A percentile compares a stretch with the other conserved stretches of the same genome.
Evolutionary conservation across 768 basidiomycete species (phyloP).

Genomic region (Sistotremastrum niveocremeum): DNA sequence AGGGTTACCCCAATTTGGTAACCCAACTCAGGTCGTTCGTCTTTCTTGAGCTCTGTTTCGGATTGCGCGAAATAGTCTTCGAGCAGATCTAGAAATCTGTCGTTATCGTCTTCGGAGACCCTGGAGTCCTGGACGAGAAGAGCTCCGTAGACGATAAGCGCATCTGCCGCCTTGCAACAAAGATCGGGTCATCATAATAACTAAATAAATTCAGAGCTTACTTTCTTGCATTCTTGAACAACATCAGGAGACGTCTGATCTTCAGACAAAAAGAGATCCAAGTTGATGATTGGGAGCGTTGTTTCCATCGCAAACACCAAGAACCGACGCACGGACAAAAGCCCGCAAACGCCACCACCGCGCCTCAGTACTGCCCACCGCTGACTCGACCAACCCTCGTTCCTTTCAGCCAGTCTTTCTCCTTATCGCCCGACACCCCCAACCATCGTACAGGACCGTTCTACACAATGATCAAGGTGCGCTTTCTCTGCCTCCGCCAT

Average conservation of each 20-base stretch:
- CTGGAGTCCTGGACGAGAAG: conserved; percentile 77
- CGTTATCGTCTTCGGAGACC: conserved; percentile 72
- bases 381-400: too few relatives aligned
- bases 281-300: conserved; percentile 61
- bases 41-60: conserved; percentile 43
- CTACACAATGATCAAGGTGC: conserved; percentile 32
- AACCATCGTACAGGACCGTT: background rate
- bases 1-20: conserved; percentile 92
- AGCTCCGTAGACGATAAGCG: conserved; percentile 75
- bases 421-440: background rate
- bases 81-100: conserved; percentile 70
- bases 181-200: background rate
- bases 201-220: conserved; percentile 9
- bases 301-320: conserved; percentile 8
- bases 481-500: background rate
- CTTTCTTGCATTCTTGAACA: conserved; percentile 54
- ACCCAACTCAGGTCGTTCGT: conserved; percentile 73
- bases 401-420: too few relatives aligned
- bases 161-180: conserved; percentile 54
- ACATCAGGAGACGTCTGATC: conserved; percentile 33
- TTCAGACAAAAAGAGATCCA: conserved; percentile 52
- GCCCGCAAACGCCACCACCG: too few relatives aligned
- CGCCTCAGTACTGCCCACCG: too few relatives aligned
- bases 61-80: conserved; percentile 90
- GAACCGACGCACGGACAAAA: background rate